Conservation (phyloP, 2,329 filamentous ascomycete species). For the Magnaporthiopsis incrustans region DNA sequence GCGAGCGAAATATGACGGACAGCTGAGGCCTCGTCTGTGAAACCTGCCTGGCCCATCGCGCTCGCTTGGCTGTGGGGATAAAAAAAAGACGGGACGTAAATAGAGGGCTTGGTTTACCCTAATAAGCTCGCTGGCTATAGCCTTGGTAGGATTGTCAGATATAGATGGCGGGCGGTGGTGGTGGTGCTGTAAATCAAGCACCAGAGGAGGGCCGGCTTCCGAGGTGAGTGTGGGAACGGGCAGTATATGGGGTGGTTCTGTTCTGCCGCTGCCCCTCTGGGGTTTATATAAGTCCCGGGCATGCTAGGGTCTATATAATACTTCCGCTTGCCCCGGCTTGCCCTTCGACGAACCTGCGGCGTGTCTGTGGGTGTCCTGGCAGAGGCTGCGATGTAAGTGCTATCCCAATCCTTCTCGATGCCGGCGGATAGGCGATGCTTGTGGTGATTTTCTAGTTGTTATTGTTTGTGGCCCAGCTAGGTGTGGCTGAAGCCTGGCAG, state of each 20-base stretch:
- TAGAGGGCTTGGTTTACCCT: neutral
- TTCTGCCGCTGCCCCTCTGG: neutral
- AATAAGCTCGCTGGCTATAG: neutral
- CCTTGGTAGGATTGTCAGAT: neutral
- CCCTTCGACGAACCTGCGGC: too few species aligned
- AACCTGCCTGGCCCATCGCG: too few species aligned
- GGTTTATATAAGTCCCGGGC: neutral
- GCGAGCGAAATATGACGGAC: too few species aligned
- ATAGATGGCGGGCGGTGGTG: neutral
- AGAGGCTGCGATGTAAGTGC: neutral
- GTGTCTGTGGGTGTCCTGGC: neutral
- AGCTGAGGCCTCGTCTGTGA: too few species aligned
- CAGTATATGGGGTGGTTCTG: too few species aligned
- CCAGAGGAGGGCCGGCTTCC: neutral
- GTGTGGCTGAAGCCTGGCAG: neutral
- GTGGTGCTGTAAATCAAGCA: neutral
- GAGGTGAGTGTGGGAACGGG: neutral
- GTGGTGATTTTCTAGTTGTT: too few species aligned
- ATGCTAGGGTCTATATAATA: neutral
- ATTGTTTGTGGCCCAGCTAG: too few species aligned
- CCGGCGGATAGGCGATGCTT: neutral
- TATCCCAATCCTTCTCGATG: neutral
- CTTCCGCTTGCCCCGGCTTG: neutral
- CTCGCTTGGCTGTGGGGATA: too few species aligned
- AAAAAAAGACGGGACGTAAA: neutral